A percentile compares a stretch with the other conserved stretches of the same genome.
These are phyloP conservation scores for Solanum aculeatissimum DNA, from an alignment of 305 asterid genomes.

Conservation along the genomic window DNA sequence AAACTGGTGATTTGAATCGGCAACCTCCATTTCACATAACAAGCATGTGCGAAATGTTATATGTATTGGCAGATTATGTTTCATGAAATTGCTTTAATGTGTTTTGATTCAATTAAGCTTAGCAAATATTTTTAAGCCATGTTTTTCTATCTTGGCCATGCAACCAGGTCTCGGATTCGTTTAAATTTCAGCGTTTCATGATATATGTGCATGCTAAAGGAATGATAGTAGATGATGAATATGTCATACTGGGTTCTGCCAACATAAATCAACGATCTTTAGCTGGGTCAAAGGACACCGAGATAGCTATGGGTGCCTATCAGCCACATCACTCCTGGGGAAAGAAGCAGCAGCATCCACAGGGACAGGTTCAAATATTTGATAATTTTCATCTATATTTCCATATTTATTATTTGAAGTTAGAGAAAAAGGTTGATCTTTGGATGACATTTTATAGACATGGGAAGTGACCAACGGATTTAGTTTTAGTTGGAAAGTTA, in stretches of 20 bases:
- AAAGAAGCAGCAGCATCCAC: slow-evolving; percentile 48
- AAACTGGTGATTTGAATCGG: not conserved
- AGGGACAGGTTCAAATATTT: slow-evolving; percentile 57
- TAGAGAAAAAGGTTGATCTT: not conserved
- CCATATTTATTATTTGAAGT: not conserved
- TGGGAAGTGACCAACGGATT: not conserved
- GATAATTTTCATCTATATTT: not conserved
- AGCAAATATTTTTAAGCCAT: not conserved
- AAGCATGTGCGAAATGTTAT: not conserved
- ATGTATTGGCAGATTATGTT: not conserved
- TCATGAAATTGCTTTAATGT: not conserved
- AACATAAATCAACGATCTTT: slow-evolving; percentile 88
- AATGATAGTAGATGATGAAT: slow-evolving; percentile 92
- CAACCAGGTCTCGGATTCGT: slow-evolving; percentile 58
- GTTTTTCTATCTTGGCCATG: not conserved
- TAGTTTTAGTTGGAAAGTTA: not conserved
- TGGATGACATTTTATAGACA: not conserved
- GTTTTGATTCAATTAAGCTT: not conserved
- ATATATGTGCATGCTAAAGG: slow-evolving; percentile 96
- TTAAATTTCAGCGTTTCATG: slow-evolving; percentile 71
- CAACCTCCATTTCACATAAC: not conserved
- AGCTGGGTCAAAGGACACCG: slow-evolving; percentile 93
- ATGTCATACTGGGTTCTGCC: slow-evolving; percentile 81
- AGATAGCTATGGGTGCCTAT: slow-evolving; percentile 96
- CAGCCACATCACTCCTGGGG: slow-evolving; percentile 75